Evolutionary conservation across 257 asterid genomes (phyloP), one percentile per base, ranked within the genome.

Genomic region (Solanum piurae): DNA sequence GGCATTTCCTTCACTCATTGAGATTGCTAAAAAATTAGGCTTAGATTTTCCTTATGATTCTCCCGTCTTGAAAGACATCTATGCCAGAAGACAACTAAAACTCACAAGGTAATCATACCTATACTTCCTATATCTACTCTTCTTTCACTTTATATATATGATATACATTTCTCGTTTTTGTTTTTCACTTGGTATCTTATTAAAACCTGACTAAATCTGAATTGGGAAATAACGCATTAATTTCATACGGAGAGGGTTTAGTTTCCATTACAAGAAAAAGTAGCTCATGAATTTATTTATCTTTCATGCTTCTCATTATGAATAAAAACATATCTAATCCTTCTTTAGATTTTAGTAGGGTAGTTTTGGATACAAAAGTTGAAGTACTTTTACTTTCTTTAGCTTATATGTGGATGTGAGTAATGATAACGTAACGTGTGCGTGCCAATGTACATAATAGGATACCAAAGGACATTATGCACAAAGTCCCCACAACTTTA

Each of bases 1-100:
- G 82, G 96, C 97, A 34, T 90, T 97, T 85, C 99, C 99, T n/a
- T 94, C 98, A 2, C 93, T 97, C 6, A 92, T 95, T 74, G 96
- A 94, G 38, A 91, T 88, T 71, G 99, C 98, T 1, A 94, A 89
- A 86, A 87, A 89, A 86, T 87, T 95, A 1, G 88, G 46, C 73
- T 93, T 97, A 18, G 93, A 93, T 12, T 87, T 95, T 79, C 96
- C 98, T 0, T 76, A 87, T 64, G 94, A 95, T 85, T 87, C 95
- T 62, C 91, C 92, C 13, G 90, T 92, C 85, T 66, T 95, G 91
- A 89, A 91, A 90, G 91, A 92, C 73, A 95, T 97, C 14, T 92
- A 93, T 42, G 94, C 90, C 6, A 86, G 87, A 40, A 92, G 95
- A 89, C 91, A 94, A 66, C 60, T 93, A 34, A 97, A 97, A 94